Evolutionary conservation across 2,329 filamentous ascomycete species (phyloP).

Genomic region (Beauveria sp.): DNA sequence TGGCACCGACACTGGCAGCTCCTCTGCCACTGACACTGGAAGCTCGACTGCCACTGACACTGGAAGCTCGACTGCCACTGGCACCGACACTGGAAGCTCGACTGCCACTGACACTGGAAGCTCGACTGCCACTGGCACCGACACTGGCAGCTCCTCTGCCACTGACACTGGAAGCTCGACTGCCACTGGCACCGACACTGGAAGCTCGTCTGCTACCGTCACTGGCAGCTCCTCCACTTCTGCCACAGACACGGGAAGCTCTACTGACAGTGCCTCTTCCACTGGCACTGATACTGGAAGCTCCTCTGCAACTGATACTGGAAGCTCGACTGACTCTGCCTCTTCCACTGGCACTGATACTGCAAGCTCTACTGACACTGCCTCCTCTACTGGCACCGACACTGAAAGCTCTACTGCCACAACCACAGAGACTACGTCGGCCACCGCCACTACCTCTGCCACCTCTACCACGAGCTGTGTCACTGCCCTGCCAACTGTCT

Average conservation of each 20-base stretch:
- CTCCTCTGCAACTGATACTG: background rate
- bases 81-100: background rate
- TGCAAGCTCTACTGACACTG: background rate
- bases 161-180: background rate
- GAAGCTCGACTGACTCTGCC: background rate
- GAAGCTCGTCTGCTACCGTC: background rate
- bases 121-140: background rate
- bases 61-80: background rate
- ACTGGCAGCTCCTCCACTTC: background rate
- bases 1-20: background rate
- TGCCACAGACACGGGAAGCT: no score
- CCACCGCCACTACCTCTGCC: background rate
- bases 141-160: no score
- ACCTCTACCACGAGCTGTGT: slow-evolving; percentile 11
- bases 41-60: background rate
- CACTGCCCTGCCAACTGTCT: slow-evolving; percentile 7
- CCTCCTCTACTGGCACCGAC: background rate
- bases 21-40: background rate
- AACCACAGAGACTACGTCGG: background rate
- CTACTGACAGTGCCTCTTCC: no score
- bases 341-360: background rate
- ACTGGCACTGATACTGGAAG: no score
- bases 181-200: background rate
- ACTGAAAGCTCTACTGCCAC: background rate
- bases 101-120: background rate